Conservation (phyloP, 176 grass and related monocot genomes). For the Oryza nivara region DNA sequence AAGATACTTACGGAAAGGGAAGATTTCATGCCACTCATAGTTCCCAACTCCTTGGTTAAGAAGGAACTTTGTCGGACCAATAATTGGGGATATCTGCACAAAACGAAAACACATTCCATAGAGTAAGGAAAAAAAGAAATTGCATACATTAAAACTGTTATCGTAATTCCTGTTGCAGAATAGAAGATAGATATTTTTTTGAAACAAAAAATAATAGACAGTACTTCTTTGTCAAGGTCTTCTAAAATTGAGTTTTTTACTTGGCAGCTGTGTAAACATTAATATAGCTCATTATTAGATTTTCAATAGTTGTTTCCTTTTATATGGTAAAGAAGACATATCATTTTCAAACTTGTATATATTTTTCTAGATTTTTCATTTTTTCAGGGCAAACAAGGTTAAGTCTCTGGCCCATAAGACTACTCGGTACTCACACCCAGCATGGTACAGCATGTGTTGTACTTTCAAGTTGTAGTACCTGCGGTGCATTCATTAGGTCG, state of each 20-base stretch:
- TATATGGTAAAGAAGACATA: neutral
- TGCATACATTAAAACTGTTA: neutral
- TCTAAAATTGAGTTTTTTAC: neutral
- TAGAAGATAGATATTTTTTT: neutral
- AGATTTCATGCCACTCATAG: slow-evolving; percentile 78
- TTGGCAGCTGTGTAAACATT: neutral
- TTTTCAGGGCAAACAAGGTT: neutral
- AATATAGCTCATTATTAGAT: neutral
- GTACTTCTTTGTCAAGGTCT: neutral
- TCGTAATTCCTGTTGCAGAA: neutral
- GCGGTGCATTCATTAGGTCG: neutral
- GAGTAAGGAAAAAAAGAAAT: slow-evolving; percentile 4
- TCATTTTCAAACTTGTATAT: neutral
- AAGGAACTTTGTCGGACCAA: slow-evolving; percentile 76
- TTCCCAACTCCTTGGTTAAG: slow-evolving; percentile 44
- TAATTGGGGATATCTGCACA: slow-evolving; percentile 68
- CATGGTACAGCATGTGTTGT: neutral
- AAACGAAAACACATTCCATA: slow-evolving; percentile 5
- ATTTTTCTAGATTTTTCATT: neutral
- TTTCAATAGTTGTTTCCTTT: neutral
- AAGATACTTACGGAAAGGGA: slow-evolving; percentile 68
- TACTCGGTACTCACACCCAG: neutral
- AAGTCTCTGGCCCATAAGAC: neutral
- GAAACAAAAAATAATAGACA: neutral
- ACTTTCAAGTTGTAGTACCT: neutral